These are phyloP conservation scores for Cadophora sp. DNA, from an alignment of 2,329 filamentous ascomycete genomes.

Conservation along the genomic window DNA sequence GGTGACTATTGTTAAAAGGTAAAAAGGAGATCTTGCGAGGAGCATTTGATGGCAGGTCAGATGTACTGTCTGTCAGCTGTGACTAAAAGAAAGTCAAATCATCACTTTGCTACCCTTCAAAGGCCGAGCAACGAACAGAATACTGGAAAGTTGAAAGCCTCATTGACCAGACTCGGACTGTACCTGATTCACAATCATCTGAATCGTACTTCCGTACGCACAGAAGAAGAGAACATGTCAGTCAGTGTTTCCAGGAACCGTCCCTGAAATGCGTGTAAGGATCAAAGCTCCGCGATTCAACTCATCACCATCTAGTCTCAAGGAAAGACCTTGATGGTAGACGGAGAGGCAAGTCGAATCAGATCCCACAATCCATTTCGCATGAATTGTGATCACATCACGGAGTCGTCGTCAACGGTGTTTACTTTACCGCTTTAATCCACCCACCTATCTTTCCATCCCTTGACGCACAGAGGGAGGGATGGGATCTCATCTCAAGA, in stretches of 20 bases:
- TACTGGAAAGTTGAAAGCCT: background rate
- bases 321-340: background rate
- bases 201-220: background rate
- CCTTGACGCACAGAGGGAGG: too few species aligned
- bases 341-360: background rate
- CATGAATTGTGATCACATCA: background rate
- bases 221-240: background rate
- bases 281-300: background rate
- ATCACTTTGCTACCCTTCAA: background rate
- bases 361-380: background rate
- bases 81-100: background rate
- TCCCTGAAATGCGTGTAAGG: background rate
- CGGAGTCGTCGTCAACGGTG: too few species aligned
- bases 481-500: too few species aligned
- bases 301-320: background rate
- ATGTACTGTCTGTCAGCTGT: background rate
- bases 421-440: background rate
- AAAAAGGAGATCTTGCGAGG: background rate
- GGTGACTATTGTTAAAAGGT: background rate
- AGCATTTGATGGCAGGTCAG: background rate
- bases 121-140: background rate
- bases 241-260: conserved; percentile 10
- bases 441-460: background rate
- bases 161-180: background rate
- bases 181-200: conserved; percentile 11